Evolutionary conservation across 192 early-diverging fungal species (phyloP).

Genomic region (Spinellus fusiger): DNA sequence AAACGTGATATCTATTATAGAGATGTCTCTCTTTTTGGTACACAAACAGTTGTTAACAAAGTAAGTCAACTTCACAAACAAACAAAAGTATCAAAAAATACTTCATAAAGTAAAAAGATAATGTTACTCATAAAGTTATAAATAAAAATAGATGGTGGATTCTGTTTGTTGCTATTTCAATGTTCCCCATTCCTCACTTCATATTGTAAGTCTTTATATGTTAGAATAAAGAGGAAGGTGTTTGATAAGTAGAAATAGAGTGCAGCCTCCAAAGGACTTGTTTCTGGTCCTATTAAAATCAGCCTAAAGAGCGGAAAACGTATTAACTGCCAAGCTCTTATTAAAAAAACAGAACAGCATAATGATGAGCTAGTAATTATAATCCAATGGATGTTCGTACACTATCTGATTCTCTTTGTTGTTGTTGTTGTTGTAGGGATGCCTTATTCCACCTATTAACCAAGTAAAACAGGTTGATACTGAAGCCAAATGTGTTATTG

Average conservation of each 20-base stretch:
- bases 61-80: neutral
- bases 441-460: slow-evolving; percentile 6
- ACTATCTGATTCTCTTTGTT: neutral
- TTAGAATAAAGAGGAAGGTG: too few relatives aligned
- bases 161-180: slow-evolving; percentile 16
- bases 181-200: slow-evolving; percentile 13
- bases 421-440: neutral
- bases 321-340: slow-evolving; percentile 7
- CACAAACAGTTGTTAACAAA: slow-evolving; percentile 10
- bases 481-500: slow-evolving; percentile 11
- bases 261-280: slow-evolving; percentile 21
- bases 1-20: slow-evolving; percentile 30
- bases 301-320: slow-evolving; percentile 13
- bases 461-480: slow-evolving; percentile 16
- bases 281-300: slow-evolving; percentile 22
- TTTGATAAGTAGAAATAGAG: slow-evolving; percentile 7
- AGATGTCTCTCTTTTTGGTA: slow-evolving; percentile 20
- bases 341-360: neutral
- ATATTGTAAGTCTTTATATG: slow-evolving; percentile 14
- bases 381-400: neutral
- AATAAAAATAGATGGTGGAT: slow-evolving; percentile 19
- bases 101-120: neutral
- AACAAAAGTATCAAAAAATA: neutral
- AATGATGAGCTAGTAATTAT: neutral
- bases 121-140: neutral